Evolutionary conservation across 306 rosid species (phyloP).

Genomic region (Abrus precatorius): DNA sequence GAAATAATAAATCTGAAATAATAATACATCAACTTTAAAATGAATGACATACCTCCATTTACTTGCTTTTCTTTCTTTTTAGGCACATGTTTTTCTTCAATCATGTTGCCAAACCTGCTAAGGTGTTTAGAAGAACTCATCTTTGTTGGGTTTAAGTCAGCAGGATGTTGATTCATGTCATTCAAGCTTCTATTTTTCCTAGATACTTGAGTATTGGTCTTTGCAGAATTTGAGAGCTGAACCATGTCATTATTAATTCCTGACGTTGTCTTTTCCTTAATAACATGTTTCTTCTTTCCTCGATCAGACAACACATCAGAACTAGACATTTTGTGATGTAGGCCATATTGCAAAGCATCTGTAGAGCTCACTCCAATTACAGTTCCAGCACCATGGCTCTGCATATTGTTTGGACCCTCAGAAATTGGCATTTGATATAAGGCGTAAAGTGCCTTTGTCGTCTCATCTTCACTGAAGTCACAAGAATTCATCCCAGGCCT

Average conservation of each 20-base stretch:
- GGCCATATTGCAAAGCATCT: constrained; percentile 53
- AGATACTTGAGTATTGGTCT: constrained; percentile 54
- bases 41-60: constrained; percentile 58
- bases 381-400: constrained; percentile 55
- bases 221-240: constrained; percentile 49
- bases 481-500: constrained; percentile 91
- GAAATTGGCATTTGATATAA: constrained; percentile 64
- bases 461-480: constrained; percentile 75
- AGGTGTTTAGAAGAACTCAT: constrained; percentile 51
- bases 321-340: constrained; percentile 46
- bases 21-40: constrained; percentile 25
- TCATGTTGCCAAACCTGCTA: constrained; percentile 49
- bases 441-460: constrained; percentile 66
- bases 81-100: constrained; percentile 54
- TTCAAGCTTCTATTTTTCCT: constrained; percentile 57
- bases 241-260: constrained; percentile 47
- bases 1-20: not conserved
- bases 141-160: constrained; percentile 54
- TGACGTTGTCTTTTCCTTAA: constrained; percentile 54
- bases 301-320: constrained; percentile 50
- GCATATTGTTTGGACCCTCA: constrained; percentile 56
- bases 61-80: constrained; percentile 58
- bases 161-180: constrained; percentile 56
- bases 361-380: constrained; percentile 49
- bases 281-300: constrained; percentile 61